Percentiles rank a stretch among this genome's conserved stretches.
These are phyloP conservation scores for Trichothecium sympodiale DNA, from an alignment of 2,329 filamentous ascomycete species.

Conservation along the genomic window DNA sequence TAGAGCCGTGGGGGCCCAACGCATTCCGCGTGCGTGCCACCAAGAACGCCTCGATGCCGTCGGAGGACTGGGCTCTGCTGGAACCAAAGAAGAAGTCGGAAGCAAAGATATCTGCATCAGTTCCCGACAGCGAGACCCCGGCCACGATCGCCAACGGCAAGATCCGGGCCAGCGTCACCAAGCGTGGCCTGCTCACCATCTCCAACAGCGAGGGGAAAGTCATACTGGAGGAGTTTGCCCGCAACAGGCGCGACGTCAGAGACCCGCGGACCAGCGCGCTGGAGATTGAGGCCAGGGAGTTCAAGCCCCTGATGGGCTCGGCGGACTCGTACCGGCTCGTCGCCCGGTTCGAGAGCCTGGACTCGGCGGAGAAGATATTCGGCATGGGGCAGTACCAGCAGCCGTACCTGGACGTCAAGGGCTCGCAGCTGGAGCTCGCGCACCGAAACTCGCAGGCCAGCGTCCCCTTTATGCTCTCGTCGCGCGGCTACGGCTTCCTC, in stretches of 20 bases:
- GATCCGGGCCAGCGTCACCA: conserved; percentile 16
- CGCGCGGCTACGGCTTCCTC: conserved; percentile 49
- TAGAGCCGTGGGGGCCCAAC: conserved; percentile 36
- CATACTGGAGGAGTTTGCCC: conserved; percentile 19
- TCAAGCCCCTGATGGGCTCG: conserved; percentile 36
- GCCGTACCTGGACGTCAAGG: conserved; percentile 50
- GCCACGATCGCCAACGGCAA: conserved; percentile 18
- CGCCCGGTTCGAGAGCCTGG: conserved; percentile 43
- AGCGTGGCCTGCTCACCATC: conserved; percentile 18
- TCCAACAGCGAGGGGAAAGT: conserved; percentile 14
- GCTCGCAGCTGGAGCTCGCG: conserved; percentile 49
- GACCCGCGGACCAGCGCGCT: conserved; percentile 51
- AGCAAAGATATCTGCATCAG: conserved; percentile 1
- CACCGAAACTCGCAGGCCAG: conserved; percentile 57
- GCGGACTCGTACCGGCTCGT: conserved; percentile 42
- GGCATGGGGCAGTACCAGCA: conserved; percentile 63
- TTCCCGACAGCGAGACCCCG: conserved; percentile 10
- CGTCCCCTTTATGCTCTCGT: conserved; percentile 51
- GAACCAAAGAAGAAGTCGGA: conserved; percentile 3
- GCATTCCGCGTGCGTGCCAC: conserved; percentile 35
- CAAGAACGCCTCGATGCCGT: conserved; percentile 21
- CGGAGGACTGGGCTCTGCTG: conserved; percentile 26
- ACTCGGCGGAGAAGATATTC: conserved; percentile 47
- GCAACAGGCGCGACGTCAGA: conserved; percentile 16
- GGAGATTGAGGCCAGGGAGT: conserved; percentile 45